Conservation (phyloP, 2,329 filamentous ascomycete genomes). For the Colletotrichum salicis region DNA sequence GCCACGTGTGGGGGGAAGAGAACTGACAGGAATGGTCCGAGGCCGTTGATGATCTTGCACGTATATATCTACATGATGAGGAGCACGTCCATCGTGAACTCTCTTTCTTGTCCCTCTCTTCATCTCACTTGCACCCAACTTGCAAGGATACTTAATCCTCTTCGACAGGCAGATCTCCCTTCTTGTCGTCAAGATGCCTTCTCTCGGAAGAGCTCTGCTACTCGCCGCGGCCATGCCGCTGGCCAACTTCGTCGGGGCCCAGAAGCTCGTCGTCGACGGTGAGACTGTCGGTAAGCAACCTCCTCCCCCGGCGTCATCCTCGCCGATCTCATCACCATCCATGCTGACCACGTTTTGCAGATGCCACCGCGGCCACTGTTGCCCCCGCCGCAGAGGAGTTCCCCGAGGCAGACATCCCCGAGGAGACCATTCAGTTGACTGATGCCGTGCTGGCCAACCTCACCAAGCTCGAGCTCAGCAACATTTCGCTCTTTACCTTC, state of each 20-base stretch:
- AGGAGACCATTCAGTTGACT: conserved; percentile 46
- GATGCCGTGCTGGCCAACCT: conserved; percentile 46
- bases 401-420: conserved; percentile 21
- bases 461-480: conserved; percentile 42
- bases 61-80: conserved; percentile 12
- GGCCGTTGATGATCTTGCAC: conserved; percentile 7
- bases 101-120: neutral
- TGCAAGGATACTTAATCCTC: neutral
- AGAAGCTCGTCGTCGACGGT: conserved; percentile 41
- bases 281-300: conserved; percentile 36
- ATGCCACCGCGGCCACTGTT: conserved; percentile 37
- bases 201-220: conserved; percentile 15
- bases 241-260: conserved; percentile 32
- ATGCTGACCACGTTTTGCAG: conserved; percentile 5
- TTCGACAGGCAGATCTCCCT: conserved; percentile 9
- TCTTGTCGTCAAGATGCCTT: conserved; percentile 30
- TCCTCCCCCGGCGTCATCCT: neutral
- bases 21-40: neutral
- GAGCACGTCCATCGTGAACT: neutral
- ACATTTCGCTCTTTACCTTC: conserved; percentile 48
- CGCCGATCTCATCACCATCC: neutral
- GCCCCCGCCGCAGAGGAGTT: conserved; percentile 36
- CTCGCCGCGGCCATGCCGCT: conserved; percentile 22
- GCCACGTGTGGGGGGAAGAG: neutral
- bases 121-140: conserved; percentile 17